phyloP scores from a whole-genome alignment of 176 grass and related monocot genomes.

The Zoysia pacifica region DNA sequence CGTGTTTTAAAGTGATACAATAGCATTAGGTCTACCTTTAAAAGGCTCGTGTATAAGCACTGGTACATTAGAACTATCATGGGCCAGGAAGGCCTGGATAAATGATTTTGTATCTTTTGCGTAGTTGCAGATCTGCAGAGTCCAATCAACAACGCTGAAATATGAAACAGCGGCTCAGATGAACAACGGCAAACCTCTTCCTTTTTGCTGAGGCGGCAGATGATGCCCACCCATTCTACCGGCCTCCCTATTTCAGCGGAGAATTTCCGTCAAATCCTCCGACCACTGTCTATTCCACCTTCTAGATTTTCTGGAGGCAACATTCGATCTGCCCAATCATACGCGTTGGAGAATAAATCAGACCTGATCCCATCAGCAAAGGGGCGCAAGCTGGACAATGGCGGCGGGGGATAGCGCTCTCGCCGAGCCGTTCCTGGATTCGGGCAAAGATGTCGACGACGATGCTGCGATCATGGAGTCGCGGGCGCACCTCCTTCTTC shows the following conservation, averaged over 20 bases:
- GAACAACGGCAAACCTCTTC: too few species aligned
- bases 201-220: too few species aligned
- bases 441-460: neutral
- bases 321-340: neutral
- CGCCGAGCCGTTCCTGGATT: neutral
- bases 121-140: too few species aligned
- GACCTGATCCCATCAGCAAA: neutral
- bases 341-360: neutral
- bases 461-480: conserved; percentile 26
- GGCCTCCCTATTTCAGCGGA: neutral
- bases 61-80: too few species aligned
- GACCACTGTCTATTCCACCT: neutral
- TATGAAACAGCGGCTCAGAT: too few species aligned
- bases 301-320: neutral
- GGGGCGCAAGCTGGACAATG: neutral
- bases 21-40: too few species aligned
- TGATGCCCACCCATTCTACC: neutral
- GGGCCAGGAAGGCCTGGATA: too few species aligned
- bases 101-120: too few species aligned
- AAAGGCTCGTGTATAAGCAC: too few species aligned
- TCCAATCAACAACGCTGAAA: too few species aligned
- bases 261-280: neutral
- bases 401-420: neutral
- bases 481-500: conserved; percentile 34
- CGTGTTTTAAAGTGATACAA: too few species aligned